Conservation (phyloP, 768 basidiomycete genomes). For the Lactarius sp. region DNA sequence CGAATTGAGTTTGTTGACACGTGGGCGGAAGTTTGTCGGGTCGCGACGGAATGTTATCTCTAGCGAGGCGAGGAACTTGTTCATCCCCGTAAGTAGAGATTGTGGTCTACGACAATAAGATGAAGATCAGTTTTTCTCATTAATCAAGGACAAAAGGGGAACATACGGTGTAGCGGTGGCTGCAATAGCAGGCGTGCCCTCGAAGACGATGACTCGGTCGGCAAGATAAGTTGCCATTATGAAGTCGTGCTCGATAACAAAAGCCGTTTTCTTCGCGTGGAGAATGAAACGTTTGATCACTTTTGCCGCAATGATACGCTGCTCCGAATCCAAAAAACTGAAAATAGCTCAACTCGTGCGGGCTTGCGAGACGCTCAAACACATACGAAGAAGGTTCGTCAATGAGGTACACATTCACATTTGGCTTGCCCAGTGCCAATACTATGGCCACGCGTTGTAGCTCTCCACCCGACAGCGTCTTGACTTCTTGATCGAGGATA, state of each 20-base stretch:
- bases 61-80: constrained; percentile 90
- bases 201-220: constrained; percentile 93
- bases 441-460: constrained; percentile 96
- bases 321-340: constrained; percentile 96
- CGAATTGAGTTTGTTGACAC: constrained; percentile 81
- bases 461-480: constrained; percentile 97
- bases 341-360: constrained; percentile 1
- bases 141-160: not conserved
- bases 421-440: constrained; percentile 82
- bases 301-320: constrained; percentile 97
- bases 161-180: constrained; percentile 90
- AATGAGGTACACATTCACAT: constrained; percentile 85
- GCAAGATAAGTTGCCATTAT: constrained; percentile 99
- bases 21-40: constrained; percentile 88
- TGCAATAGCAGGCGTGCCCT: constrained; percentile 77
- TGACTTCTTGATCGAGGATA: constrained; percentile 97
- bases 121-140: not conserved
- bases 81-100: constrained; percentile 94
- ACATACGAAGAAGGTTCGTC: constrained; percentile 83
- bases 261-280: constrained; percentile 95
- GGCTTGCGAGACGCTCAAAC: not conserved
- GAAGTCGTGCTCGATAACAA: constrained; percentile 99
- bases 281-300: constrained; percentile 99
- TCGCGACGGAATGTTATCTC: constrained; percentile 99
- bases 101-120: constrained; percentile 60